phyloP scores from a whole-genome alignment of 352 stramenopile genomes.

The Phytophthora syringae region DNA sequence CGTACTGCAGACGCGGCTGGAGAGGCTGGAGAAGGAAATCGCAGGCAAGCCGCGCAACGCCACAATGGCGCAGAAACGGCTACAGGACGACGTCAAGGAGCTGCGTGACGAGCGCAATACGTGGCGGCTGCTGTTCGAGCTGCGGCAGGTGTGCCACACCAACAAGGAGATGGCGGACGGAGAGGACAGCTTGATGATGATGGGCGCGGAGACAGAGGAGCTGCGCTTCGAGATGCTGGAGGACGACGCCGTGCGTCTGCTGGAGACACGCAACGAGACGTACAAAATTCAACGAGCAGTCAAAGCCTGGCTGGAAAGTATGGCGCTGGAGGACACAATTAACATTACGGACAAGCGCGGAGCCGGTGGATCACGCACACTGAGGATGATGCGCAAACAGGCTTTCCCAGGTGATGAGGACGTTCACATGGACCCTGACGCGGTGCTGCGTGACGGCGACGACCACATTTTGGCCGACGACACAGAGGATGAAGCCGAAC shows the following conservation, averaged over 20 bases:
- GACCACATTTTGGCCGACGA: slow-evolving; percentile 72
- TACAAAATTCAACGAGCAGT: slow-evolving; percentile 79
- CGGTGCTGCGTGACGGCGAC: slow-evolving; percentile 70
- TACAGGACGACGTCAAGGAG: slow-evolving; percentile 64
- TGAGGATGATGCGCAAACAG: slow-evolving; percentile 68
- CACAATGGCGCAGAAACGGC: slow-evolving; percentile 37
- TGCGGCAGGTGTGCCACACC: slow-evolving; percentile 67
- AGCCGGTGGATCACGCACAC: slow-evolving; percentile 59
- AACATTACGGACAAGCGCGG: slow-evolving; percentile 62
- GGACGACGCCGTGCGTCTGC: slow-evolving; percentile 67
- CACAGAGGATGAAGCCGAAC: slow-evolving; percentile 78
- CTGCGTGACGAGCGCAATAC: slow-evolving; percentile 84
- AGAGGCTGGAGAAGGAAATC: slow-evolving; percentile 58
- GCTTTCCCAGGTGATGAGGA: slow-evolving; percentile 32
- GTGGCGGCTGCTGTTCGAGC: slow-evolving; percentile 79
- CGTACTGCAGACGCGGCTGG: slow-evolving; percentile 68
- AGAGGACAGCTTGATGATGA: slow-evolving; percentile 52
- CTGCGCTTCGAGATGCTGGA: slow-evolving; percentile 83
- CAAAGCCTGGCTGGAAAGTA: slow-evolving; percentile 84
- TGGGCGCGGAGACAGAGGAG: slow-evolving; percentile 40
- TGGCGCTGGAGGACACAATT: slow-evolving; percentile 74
- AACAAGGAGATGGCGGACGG: slow-evolving; percentile 32
- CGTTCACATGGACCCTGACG: slow-evolving; percentile 77
- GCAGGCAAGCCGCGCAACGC: slow-evolving; percentile 25
- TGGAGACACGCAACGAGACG: slow-evolving; percentile 67